Evolutionary conservation across 163 green algal genomes (phyloP), one percentile per base, ranked within the genome.

Genomic region (Chlamydomonas reinhardtii): DNA sequence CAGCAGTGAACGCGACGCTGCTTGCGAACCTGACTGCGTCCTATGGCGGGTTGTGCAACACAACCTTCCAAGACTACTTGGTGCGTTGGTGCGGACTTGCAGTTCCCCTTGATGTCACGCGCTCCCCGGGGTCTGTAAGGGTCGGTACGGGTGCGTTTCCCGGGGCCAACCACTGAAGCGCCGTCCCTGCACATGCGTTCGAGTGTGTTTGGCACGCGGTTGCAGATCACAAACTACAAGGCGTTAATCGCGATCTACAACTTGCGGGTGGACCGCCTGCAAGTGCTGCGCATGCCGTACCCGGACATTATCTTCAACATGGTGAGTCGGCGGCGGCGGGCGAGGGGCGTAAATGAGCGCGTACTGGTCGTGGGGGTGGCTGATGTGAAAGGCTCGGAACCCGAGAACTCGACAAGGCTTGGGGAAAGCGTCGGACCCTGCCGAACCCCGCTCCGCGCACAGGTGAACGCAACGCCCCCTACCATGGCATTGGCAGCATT

Each of bases 211-310:
- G 14, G 24, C 62, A 31, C 62, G 17, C 27, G 17, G 39, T 20
- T 25, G 35, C 74, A 88, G 74, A 32, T 88, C 0, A 71, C 34
- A 4, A 80, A 74, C 0, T 78, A 68, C 75, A 89, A 81, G 19
- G 76, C 85, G 2, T 19, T 27, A 2, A 31, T 86, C 1, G 87
- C 87, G 2, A 82, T 91, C 37, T 91, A 81, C 75, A 85, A 86
- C 37, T 0, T 54, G 5, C 75, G 74, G 0, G 43, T 91, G 31
- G 87, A 91, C 56, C 80, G 87, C 20, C 61, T 91, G 75, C 74
- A 85, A 16, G 78, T 91, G 34, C 74, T 91, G 39, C 64, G 72
- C n/a, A 74, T 91, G 29, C 87, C 87, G 4, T 91, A 83, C 75
- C 27, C 74, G 32, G 75, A 91, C n/a, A 86, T 91, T 14, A 68